phyloP scores from a whole-genome alignment of 805 yeast species.

The Pichia californica region DNA sequence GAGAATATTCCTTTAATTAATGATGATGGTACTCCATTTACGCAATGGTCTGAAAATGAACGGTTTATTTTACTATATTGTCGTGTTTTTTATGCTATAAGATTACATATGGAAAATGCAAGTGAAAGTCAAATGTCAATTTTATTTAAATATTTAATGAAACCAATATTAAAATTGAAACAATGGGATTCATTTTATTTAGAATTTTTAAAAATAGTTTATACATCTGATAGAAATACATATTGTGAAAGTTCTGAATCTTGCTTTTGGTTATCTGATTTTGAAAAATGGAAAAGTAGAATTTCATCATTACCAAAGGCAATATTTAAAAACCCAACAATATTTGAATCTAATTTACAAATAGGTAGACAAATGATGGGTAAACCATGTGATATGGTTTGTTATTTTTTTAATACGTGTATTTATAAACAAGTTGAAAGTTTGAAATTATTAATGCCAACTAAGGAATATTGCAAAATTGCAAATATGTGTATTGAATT shows the following conservation, averaged over 20 bases:
- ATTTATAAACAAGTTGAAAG: slow-evolving; percentile 1
- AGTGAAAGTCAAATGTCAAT: neutral
- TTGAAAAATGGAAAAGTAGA: slow-evolving; percentile 8
- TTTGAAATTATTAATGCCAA: neutral
- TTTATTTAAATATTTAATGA: neutral
- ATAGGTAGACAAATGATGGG: neutral
- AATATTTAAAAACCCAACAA: neutral
- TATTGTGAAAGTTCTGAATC: slow-evolving; percentile 1
- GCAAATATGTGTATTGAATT: slow-evolving; percentile 1
- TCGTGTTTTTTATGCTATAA: slow-evolving; percentile 9
- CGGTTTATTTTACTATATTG: slow-evolving; percentile 9
- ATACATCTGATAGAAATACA: slow-evolving; percentile 1
- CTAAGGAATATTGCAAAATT: neutral
- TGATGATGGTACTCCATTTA: neutral
- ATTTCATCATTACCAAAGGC: slow-evolving; percentile 6
- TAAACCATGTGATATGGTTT: neutral
- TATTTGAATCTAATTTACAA: neutral
- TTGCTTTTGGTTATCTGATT: slow-evolving; percentile 10
- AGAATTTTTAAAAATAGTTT: slow-evolving; percentile 1
- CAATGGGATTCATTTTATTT: neutral
- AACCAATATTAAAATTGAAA: slow-evolving; percentile 4
- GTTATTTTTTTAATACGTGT: neutral
- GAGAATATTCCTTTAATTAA: neutral
- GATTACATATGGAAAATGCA: slow-evolving; percentile 4
- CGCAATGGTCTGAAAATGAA: slow-evolving; percentile 2